Conservation (phyloP, 176 grass and related monocot genomes). For the Juncus inflexus region DNA sequence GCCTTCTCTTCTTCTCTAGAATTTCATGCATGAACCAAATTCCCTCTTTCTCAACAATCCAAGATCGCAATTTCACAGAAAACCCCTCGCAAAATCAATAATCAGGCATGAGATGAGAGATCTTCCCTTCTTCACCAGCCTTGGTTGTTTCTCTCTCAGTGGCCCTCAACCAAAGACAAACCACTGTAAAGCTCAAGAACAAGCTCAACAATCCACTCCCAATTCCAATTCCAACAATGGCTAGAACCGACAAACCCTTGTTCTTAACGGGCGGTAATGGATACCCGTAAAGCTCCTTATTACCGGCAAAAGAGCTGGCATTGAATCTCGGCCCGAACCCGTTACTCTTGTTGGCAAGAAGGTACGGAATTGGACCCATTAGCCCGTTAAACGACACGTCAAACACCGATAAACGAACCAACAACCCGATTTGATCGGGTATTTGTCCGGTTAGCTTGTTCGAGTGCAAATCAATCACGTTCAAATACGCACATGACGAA, state of each 20-base stretch:
- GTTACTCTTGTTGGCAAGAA: conserved; percentile 48
- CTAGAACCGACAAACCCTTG: conserved; percentile 50
- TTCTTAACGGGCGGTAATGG: conserved; percentile 41
- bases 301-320: conserved; percentile 55
- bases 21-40: too few relatives aligned
- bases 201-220: conserved; percentile 67
- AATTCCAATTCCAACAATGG: conserved; percentile 75
- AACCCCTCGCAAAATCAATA: conserved; percentile 34
- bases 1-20: conserved; percentile 22
- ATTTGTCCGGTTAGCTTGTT: conserved; percentile 58
- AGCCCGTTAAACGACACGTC: conserved; percentile 68
- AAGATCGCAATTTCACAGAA: neutral
- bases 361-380: conserved; percentile 50
- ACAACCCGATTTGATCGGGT: conserved; percentile 55
- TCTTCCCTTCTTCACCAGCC: conserved; percentile 64
- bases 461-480: conserved; percentile 77
- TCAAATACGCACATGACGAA: conserved; percentile 63
- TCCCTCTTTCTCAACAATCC: conserved; percentile 11
- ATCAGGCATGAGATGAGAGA: conserved; percentile 75
- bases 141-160: conserved; percentile 33
- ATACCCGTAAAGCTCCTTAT: conserved; percentile 69
- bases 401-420: conserved; percentile 60
- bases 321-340: conserved; percentile 49
- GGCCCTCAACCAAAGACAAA: conserved; percentile 65
- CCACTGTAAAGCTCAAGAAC: conserved; percentile 67